Percentiles rank a stretch among this genome's conserved stretches.
These are phyloP conservation scores for Colletotrichum magnum DNA, from an alignment of 2,329 filamentous ascomycete genomes.

Conservation along the genomic window DNA sequence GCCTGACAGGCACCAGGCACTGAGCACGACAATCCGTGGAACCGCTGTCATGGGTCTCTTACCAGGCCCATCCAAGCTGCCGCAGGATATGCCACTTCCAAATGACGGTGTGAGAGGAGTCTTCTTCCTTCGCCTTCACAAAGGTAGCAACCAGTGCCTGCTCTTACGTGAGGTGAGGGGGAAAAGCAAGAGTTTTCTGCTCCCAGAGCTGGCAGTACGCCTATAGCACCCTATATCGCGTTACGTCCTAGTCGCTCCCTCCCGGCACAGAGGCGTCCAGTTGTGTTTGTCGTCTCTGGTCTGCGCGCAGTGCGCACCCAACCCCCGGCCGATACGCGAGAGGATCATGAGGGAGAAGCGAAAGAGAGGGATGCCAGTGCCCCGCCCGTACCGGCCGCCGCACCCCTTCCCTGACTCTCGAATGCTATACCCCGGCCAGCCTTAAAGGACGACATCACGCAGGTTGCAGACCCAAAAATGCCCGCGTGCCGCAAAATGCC, in stretches of 20 bases:
- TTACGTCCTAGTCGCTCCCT: constrained; percentile 9
- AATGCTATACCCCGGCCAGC: constrained; percentile 14
- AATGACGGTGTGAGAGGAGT: constrained; percentile 17
- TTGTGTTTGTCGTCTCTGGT: neutral
- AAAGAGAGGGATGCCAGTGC: constrained; percentile 14
- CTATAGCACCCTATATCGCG: constrained; percentile 21
- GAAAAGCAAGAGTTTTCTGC: constrained; percentile 1
- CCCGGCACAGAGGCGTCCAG: constrained; percentile 12
- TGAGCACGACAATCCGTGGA: constrained; percentile 20
- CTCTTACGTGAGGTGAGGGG: constrained; percentile 2
- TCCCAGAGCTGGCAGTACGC: neutral
- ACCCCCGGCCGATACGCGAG: constrained; percentile 25
- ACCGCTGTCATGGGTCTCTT: constrained; percentile 29
- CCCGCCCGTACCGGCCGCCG: constrained; percentile 22
- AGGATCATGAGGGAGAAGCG: constrained; percentile 34
- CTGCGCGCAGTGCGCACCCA: neutral
- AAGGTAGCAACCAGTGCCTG: neutral
- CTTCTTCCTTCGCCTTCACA: neutral
- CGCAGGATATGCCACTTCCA: constrained; percentile 14
- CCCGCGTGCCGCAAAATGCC: neutral
- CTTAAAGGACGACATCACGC: constrained; percentile 12
- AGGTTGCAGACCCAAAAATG: neutral
- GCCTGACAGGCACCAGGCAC: constrained; percentile 6
- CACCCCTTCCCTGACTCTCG: constrained; percentile 14
- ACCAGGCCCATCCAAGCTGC: constrained; percentile 29